A percentile compares a stretch with the other conserved stretches of the same genome.
These are phyloP conservation scores for Yamadazyma spencermartinsiae DNA, from an alignment of 1,139 yeast species.

Conservation along the genomic window DNA sequence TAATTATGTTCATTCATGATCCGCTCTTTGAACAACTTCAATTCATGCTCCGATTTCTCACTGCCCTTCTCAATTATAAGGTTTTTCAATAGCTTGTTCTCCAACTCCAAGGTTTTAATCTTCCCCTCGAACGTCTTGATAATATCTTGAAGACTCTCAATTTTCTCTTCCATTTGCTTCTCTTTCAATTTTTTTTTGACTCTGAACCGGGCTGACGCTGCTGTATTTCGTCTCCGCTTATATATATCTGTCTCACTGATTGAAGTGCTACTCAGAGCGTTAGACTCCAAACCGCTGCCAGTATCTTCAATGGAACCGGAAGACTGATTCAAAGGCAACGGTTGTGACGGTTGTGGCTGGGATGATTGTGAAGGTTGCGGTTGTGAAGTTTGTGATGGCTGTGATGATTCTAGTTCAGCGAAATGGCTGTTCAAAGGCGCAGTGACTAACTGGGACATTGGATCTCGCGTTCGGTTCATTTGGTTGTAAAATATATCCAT, in stretches of 20 bases:
- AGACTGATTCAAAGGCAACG: neutral
- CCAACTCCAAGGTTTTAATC: constrained; percentile 65
- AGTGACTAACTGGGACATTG: neutral
- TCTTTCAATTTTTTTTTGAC: constrained; percentile 61
- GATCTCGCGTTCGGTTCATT: neutral
- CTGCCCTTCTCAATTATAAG: constrained; percentile 60
- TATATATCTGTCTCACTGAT: constrained; percentile 21
- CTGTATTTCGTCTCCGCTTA: constrained; percentile 59
- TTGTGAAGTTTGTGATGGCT: neutral
- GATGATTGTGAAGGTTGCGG: constrained; percentile 17
- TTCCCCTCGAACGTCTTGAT: constrained; percentile 42
- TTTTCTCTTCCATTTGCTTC: constrained; percentile 54
- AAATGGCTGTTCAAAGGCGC: constrained; percentile 1
- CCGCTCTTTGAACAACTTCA: constrained; percentile 35
- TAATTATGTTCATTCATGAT: constrained; percentile 18
- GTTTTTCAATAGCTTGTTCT: constrained; percentile 65
- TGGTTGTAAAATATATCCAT: constrained; percentile 1
- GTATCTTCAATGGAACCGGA: neutral
- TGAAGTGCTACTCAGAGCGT: neutral
- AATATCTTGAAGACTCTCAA: constrained; percentile 44
- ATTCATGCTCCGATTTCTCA: constrained; percentile 43
- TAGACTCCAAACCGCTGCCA: neutral
- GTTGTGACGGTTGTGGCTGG: neutral
- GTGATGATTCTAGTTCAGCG: constrained; percentile 2
- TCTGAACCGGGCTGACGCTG: constrained; percentile 64